Base-by-base conservation (phyloP, 805 yeast genomes). In the Ogataea naganishii region DNA sequence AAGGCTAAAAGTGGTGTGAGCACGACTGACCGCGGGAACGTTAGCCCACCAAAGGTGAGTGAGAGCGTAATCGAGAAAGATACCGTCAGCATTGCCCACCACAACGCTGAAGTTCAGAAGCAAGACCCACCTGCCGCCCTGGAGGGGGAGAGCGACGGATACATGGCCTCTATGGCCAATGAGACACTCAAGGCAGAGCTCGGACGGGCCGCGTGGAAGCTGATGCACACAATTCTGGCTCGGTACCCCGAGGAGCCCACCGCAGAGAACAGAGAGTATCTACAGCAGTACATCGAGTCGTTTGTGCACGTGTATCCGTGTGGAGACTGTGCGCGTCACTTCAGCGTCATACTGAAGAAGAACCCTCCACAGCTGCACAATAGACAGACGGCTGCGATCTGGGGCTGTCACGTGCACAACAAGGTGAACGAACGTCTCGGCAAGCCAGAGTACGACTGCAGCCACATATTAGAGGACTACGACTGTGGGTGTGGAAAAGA, bases 381-480 rank as follows among this genome's bases (percentile, higher is more conserved):
- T 14, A 66, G 95, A 34, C 74, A 75, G 37, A 69, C 73, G 3
- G 97, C 98, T 1, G 85, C 95, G 0, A 59, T 83, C 40, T 92
- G 98, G 98, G 98, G 98, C 1, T 92, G 98, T 50, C 80, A 80
- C 46, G 64, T 88, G 4, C 97, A 88, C 58, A 88, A 89, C 52
- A 67, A 75, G 46, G 96, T 88, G 20, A 89, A 89, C 53, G 72
- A 71, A 31, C 61, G 79, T 30, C 62, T 88, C 25, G 64, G 64
- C 4, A 84, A 88, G 43, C 72, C 68, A 1, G 62, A 65, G 12
- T 92, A 85, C 52, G 96, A 92, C 52, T 92, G 99, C 52, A 66
- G 83, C 2, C 73, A 69, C 6, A 80, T 92, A 33, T 60, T 83
- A 31, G 96, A 85, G 42, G 92, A 84, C 55, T 92, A 92, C 54